Percentiles rank a stretch among this genome's conserved stretches.
Evolutionary conservation across 108 stramenopile genomes (phyloP).

Genomic region (Epipyxis sp.): DNA sequence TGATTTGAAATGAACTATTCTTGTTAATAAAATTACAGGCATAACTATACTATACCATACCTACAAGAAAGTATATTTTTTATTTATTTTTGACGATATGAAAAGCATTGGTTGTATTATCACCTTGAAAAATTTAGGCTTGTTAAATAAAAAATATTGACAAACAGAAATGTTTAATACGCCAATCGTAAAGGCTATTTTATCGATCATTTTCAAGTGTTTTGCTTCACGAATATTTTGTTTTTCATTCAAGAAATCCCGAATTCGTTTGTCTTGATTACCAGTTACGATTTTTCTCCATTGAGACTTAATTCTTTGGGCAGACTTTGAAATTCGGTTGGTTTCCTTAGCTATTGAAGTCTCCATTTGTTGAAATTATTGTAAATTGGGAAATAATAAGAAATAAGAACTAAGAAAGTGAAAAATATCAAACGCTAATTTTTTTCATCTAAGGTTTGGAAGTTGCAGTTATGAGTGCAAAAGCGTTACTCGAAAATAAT

Average conservation of each 20-base stretch:
- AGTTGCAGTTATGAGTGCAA: no score
- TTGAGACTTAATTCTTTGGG: slow-evolving; percentile 12
- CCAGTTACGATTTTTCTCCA: slow-evolving; percentile 51
- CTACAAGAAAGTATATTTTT: no score
- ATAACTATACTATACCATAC: slow-evolving; percentile 49
- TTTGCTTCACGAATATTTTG: slow-evolving; percentile 48
- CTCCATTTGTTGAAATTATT: no score
- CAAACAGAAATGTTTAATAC: slow-evolving; percentile 51
- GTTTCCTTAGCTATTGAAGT: no score
- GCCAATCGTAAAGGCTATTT: slow-evolving; percentile 52
- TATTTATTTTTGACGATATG: no score
- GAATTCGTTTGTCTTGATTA: slow-evolving; percentile 45
- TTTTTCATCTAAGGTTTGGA: no score
- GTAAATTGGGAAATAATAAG: no score
- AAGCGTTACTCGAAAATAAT: no score
- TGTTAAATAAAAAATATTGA: slow-evolving; percentile 50
- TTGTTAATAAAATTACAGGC: slow-evolving; percentile 48
- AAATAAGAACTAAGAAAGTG: no score
- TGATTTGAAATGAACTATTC: slow-evolving; percentile 49
- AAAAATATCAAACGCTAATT: no score
- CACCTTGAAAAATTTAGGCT: slow-evolving; percentile 44
- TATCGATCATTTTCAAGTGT: slow-evolving; percentile 48
- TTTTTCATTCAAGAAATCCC: slow-evolving; percentile 36
- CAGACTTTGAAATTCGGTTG: no score
- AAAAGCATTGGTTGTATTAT: no score